Conservation (phyloP, 2,329 filamentous ascomycete genomes). For the Ophiostoma australiae region DNA sequence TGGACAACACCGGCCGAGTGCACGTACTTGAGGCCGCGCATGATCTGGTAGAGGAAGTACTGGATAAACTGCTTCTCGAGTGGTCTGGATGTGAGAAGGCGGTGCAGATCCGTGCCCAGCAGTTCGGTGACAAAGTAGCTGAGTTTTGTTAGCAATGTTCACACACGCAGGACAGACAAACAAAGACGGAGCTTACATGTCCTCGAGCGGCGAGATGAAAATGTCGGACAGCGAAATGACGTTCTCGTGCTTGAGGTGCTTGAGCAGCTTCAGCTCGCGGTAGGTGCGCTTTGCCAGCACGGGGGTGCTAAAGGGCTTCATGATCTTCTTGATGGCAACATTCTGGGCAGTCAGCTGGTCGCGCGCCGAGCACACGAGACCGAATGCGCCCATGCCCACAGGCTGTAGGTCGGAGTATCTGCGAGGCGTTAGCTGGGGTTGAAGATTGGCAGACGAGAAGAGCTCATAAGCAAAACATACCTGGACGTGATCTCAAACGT, state of each 20-base stretch:
- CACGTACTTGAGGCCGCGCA: conserved; percentile 98
- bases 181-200: conserved; percentile 55
- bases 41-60: conserved; percentile 98
- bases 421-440: background rate
- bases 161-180: background rate
- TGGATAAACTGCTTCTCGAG: conserved; percentile 99
- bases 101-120: conserved; percentile 91
- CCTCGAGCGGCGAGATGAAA: conserved; percentile 97
- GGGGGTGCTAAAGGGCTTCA: conserved; percentile 99
- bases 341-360: conserved; percentile 96
- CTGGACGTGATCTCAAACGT: conserved; percentile 99
- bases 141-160: conserved; percentile 33
- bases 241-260: conserved; percentile 95
- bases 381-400: conserved; percentile 98
- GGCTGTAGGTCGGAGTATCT: conserved; percentile 98
- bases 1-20: conserved; percentile 98
- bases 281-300: conserved; percentile 97
- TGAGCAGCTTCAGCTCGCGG: conserved; percentile 92
- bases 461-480: conserved; percentile 45
- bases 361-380: conserved; percentile 93
- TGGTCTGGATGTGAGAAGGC: conserved; percentile 87
- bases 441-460: background rate
- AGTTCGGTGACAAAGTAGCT: conserved; percentile 94
- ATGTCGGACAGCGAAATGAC: conserved; percentile 99
- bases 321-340: conserved; percentile 99